These are phyloP conservation scores for Solanum paucissectum DNA, from an alignment of 257 asterid species.

Conservation along the genomic window DNA sequence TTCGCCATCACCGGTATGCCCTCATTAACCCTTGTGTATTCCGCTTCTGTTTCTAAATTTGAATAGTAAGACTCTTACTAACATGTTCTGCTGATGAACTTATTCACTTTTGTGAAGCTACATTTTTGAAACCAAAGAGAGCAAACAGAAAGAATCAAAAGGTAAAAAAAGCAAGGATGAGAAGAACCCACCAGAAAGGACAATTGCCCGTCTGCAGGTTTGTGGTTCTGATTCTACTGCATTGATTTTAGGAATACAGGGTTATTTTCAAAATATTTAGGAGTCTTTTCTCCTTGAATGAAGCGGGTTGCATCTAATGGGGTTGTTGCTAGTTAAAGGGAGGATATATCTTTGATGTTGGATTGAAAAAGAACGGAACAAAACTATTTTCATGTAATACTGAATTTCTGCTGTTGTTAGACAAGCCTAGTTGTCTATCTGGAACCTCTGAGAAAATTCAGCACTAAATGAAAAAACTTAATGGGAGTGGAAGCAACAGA, in stretches of 20 bases:
- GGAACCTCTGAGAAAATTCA: background rate
- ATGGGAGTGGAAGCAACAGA: background rate
- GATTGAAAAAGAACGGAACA: background rate
- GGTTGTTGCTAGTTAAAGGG: background rate
- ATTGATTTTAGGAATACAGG: background rate
- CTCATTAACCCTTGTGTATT: background rate
- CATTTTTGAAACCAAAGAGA: conserved; percentile 68
- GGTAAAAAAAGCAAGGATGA: conserved; percentile 28
- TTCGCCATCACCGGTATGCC: conserved; percentile 85
- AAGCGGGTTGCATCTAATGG: background rate
- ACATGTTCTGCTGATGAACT: background rate
- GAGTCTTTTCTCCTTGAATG: background rate
- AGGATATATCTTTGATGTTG: background rate
- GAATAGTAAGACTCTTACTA: background rate
- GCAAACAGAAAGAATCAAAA: conserved; percentile 37
- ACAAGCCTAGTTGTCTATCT: background rate
- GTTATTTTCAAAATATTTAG: background rate
- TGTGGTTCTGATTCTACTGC: conserved; percentile 15
- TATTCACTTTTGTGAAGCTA: conserved; percentile 35
- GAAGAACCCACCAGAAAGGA: conserved; percentile 34
- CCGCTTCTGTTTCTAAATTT: background rate
- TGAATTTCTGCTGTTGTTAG: background rate
- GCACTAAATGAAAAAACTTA: background rate
- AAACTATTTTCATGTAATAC: background rate
- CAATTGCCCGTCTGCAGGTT: conserved; percentile 86